A percentile compares a stretch with the other conserved stretches of the same genome.
Evolutionary conservation across 345 rosid genomes (phyloP).

Genomic region (Citrus hindsii): DNA sequence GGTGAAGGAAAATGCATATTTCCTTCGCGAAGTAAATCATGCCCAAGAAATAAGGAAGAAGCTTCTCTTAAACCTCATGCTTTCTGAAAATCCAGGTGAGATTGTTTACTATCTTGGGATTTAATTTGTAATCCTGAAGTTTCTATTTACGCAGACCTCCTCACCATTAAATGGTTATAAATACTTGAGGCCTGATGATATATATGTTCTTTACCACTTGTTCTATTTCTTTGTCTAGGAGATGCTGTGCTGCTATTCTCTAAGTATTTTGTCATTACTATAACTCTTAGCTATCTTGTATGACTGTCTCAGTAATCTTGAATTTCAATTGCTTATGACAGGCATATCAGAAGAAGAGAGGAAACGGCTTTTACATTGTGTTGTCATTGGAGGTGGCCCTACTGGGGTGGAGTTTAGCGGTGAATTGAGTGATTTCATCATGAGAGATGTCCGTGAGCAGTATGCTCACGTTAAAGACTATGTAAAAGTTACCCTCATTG

Average conservation of each 20-base stretch:
- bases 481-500: slow-evolving; percentile 82
- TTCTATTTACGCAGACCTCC: neutral
- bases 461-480: slow-evolving; percentile 71
- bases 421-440: slow-evolving; percentile 92
- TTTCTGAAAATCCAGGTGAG: slow-evolving; percentile 81
- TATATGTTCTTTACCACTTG: neutral
- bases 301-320: neutral
- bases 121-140: neutral
- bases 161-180: neutral
- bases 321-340: slow-evolving; percentile 10
- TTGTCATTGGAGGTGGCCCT: slow-evolving; percentile 94
- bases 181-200: neutral
- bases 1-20: slow-evolving; percentile 79
- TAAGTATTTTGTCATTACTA: neutral
- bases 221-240: neutral
- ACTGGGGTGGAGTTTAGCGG: slow-evolving; percentile 98
- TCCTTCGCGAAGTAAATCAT: slow-evolving; percentile 88
- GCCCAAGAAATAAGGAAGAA: slow-evolving; percentile 94
- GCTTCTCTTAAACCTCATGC: slow-evolving; percentile 93
- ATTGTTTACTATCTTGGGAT: neutral
- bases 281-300: neutral
- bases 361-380: slow-evolving; percentile 78
- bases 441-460: slow-evolving; percentile 75
- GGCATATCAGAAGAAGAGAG: slow-evolving; percentile 80
- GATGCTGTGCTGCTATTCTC: neutral